Conservation (phyloP, 139 green algal species). For the Parachlorella kessleri region DNA sequence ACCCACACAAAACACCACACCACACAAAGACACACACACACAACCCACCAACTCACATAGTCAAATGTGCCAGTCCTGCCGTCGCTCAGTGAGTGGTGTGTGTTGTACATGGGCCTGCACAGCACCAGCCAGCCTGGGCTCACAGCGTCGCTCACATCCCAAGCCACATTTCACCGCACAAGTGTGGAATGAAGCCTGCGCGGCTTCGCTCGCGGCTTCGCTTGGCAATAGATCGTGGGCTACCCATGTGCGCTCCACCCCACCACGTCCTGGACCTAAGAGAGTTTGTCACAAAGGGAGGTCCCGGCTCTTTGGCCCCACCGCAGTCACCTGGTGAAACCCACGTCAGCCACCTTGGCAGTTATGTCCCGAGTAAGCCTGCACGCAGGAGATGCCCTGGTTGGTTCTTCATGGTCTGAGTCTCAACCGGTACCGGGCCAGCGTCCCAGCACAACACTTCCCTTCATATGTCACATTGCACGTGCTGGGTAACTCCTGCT, state of each 20-base stretch:
- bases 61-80: neutral
- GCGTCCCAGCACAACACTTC: neutral
- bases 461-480: neutral
- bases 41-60: neutral
- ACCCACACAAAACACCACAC: no score
- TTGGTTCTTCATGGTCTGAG: neutral
- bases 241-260: neutral
- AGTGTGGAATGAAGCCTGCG: no score
- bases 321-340: constrained; percentile 1
- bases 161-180: no score
- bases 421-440: neutral
- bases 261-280: neutral
- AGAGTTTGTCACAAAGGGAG: neutral
- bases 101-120: neutral
- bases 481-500: no score
- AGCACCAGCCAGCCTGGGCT: neutral
- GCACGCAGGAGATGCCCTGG: constrained; percentile 27
- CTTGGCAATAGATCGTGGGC: neutral
- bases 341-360: constrained; percentile 35
- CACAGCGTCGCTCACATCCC: no score
- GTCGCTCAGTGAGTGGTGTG: neutral
- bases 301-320: neutral
- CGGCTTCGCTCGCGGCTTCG: no score
- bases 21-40: no score
- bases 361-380: constrained; percentile 13